Base-by-base conservation (phyloP, 495 filamentous ascomycete species). In the Trichoderma gamsii region DNA sequence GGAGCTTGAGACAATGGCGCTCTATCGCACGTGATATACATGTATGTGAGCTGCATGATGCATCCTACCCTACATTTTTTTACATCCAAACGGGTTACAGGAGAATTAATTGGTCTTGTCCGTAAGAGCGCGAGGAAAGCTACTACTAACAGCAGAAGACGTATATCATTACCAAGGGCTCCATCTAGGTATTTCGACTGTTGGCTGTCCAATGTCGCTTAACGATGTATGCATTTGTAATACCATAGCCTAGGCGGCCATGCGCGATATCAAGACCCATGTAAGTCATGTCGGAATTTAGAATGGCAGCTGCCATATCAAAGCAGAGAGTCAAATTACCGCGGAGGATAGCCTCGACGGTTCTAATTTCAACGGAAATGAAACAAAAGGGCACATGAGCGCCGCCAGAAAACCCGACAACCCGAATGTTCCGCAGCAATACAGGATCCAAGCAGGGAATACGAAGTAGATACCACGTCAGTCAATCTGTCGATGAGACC, bases 341-440 rank as follows among this genome's bases (percentile, higher is more conserved):
- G 15, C 52, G 52, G 52, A 32, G n/a, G 27, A 15, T 61, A 13
- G 13, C 52, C 12, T 13, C 6, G 11, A 2, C 23, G n/a, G 2
- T 35, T 61, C 23, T 29, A 27, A 61, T 61, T 61, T 61, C 7
- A 27, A 12, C 44, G 11, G 52, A 61, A 61, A 61, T 61, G 52
- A 61, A n/a, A 61, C n/a, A 56, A 15, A 12, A 29, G 23, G 23
- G 23, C 25, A 61, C 23, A 16, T 61, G 23, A 23, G 11, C 27
- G 52, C 11, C 9, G 21, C 16, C 3, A 29, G 52, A 29, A 23
- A 61, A 9, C 15, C 52, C 52, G 52, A n/a, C 23, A 61, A 61
- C 23, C 52, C 52, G 52, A 61, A 61, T 16, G 27, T 61, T 12
- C 52, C 52, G 52, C 52, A 27, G 23, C 52, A 27, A n/a, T 29